These are phyloP conservation scores for Monosporascus sp. DNA, from an alignment of 2,329 filamentous ascomycete species.

Conservation along the genomic window DNA sequence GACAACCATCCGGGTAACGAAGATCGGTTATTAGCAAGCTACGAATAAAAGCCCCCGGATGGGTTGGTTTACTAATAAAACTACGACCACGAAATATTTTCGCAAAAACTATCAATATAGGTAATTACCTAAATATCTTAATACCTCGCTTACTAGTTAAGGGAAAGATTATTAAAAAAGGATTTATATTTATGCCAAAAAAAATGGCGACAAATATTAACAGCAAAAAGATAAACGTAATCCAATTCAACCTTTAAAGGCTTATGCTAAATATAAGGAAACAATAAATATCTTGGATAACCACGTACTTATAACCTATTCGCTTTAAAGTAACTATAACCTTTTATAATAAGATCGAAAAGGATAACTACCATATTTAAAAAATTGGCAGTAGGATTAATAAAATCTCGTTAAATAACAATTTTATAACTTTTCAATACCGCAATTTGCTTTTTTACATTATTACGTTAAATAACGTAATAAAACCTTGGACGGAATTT, in stretches of 20 bases:
- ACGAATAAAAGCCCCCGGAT: neutral
- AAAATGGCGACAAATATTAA: neutral
- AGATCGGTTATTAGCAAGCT: neutral
- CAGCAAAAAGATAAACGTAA: constrained; percentile 3
- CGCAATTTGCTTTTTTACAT: neutral
- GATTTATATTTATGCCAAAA: constrained; percentile 2
- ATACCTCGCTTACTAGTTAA: neutral
- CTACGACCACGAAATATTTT: neutral
- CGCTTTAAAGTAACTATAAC: no score
- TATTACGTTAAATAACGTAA: no score
- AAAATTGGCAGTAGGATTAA: neutral
- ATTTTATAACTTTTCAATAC: neutral
- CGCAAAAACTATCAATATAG: neutral
- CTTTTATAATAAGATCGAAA: neutral
- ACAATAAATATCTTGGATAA: neutral
- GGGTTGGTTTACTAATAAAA: neutral
- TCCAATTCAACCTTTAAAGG: constrained; percentile 2
- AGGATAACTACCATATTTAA: neutral
- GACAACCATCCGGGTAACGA: neutral
- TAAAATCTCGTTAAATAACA: neutral
- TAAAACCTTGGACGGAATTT: no score
- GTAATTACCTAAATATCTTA: neutral
- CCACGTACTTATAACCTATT: constrained; percentile 1
- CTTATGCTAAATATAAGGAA: neutral
- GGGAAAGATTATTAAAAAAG: neutral